Base-by-base conservation (phyloP, 352 stramenopile genomes). In the Phytopythium chamaehyphon region DNA sequence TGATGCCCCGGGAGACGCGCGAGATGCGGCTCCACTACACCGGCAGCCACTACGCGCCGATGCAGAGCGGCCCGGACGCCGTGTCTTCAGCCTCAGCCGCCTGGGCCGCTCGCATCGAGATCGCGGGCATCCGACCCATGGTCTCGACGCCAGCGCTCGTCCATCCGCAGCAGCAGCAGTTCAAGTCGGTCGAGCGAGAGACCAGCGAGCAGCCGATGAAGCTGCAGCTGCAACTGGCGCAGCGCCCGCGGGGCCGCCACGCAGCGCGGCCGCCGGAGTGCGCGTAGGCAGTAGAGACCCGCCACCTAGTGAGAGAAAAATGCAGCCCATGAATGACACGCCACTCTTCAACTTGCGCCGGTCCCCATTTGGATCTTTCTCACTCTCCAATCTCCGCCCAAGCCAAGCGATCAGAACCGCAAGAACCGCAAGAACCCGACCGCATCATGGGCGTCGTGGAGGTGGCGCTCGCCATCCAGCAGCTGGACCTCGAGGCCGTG, bases 41-140 rank as follows among this genome's bases (percentile, higher is more conserved):
- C 22, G 59, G 66, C 24, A 71, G 62, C 39, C 68, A 82, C 40
- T 73, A 73, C 51, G 59, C 65, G 0, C 64, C 69, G 40, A 40
- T 82, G 33, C 62, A 78, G 51, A 57, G 35, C 26, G 50, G 44
- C 21, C 47, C 61, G 3, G 16, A 19, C 3, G 23, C 24, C 12
- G 19, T 22, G 8, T 9, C 39, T 6, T 14, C 33, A 1, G 38
- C 56, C 3, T 50, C 66, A 2, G 64, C 74, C 19, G 62, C 71
- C 9, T 86, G 69, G 68, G 73, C 61, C 1, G 74, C 63, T 35
- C 77, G 75, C 4, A 57, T 89, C 47, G 73, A 86, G 65, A 86
- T 89, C 56, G 73, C 77, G 2, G 71, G 75, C 1, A 76, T 85
- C 23, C 62, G 59, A 1, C 38, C 28, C 14, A 48, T 61, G 45